Percentiles rank a stretch among this genome's conserved stretches.
These are phyloP conservation scores for Heterobasidion parviporum DNA, from an alignment of 1,284 basidiomycete species.

Conservation along the genomic window DNA sequence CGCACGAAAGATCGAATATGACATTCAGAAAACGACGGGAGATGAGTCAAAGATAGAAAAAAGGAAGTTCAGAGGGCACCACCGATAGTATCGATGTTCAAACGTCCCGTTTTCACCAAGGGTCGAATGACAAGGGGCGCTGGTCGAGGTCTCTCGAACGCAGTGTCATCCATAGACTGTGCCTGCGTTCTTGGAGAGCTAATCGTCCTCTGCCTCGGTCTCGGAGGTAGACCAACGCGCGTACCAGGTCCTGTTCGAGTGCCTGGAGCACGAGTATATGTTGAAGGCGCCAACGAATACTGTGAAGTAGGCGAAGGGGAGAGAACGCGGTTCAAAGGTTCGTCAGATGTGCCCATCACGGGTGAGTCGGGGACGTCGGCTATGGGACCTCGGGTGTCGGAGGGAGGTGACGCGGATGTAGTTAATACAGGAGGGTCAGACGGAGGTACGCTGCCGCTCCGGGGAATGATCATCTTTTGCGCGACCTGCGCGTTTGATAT, in stretches of 20 bases:
- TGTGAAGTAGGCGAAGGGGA: background rate
- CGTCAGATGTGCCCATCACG: background rate
- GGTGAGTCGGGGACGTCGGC: background rate
- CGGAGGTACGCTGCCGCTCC: slow-evolving; percentile 4
- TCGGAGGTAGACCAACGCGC: background rate
- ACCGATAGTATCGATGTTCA: background rate
- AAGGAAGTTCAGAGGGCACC: background rate
- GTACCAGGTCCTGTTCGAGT: background rate
- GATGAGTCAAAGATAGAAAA: background rate
- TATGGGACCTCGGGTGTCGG: background rate
- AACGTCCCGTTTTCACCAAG: background rate
- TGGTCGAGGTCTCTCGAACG: background rate
- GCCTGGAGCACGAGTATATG: background rate
- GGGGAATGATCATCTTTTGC: slow-evolving; percentile 12
- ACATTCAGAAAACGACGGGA: background rate
- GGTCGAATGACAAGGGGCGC: background rate
- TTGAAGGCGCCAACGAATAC: background rate
- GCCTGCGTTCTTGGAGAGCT: background rate
- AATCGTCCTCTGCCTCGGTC: background rate
- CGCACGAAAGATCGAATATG: background rate
- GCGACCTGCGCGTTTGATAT: slow-evolving; percentile 13
- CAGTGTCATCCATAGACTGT: background rate
- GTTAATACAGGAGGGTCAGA: background rate
- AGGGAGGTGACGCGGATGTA: background rate
- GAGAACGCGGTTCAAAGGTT: background rate